Evolutionary conservation across 1,284 basidiomycete genomes (phyloP).

Genomic region (Meira miltonrushii): DNA sequence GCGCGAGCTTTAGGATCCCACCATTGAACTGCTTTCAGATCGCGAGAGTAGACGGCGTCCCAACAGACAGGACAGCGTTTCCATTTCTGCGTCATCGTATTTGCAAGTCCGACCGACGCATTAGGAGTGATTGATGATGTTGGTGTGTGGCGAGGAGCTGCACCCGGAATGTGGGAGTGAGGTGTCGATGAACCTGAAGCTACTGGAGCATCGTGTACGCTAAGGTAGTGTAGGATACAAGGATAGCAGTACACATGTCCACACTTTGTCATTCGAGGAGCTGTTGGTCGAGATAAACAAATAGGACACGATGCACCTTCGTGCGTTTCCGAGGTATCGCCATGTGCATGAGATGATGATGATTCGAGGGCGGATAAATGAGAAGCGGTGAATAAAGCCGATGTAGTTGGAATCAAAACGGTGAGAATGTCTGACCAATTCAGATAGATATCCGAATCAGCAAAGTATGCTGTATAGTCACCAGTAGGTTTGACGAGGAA

Average conservation of each 20-base stretch:
- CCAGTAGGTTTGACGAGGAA: constrained; percentile 50
- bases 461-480: constrained; percentile 46
- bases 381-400: constrained; percentile 41
- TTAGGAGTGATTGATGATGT: neutral
- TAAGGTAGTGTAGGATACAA: constrained; percentile 67
- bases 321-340: constrained; percentile 52
- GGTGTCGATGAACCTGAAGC: constrained; percentile 8
- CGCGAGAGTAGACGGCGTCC: constrained; percentile 82
- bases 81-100: constrained; percentile 28
- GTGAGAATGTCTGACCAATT: constrained; percentile 78
- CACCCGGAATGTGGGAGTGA: constrained; percentile 7
- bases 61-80: constrained; percentile 82
- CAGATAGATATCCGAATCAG: constrained; percentile 46
- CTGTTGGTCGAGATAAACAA: constrained; percentile 81
- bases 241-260: constrained; percentile 68
- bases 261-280: constrained; percentile 93
- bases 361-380: constrained; percentile 19
- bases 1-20: constrained; percentile 48
- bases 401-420: constrained; percentile 76
- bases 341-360: constrained; percentile 21
- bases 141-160: neutral
- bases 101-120: constrained; percentile 10
- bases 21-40: constrained; percentile 80
- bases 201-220: constrained; percentile 1
- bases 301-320: constrained; percentile 81